A percentile compares a stretch with the other conserved stretches of the same genome.
Conservation (phyloP, 768 basidiomycete genomes). For the Leccinum subgranulosum region DNA sequence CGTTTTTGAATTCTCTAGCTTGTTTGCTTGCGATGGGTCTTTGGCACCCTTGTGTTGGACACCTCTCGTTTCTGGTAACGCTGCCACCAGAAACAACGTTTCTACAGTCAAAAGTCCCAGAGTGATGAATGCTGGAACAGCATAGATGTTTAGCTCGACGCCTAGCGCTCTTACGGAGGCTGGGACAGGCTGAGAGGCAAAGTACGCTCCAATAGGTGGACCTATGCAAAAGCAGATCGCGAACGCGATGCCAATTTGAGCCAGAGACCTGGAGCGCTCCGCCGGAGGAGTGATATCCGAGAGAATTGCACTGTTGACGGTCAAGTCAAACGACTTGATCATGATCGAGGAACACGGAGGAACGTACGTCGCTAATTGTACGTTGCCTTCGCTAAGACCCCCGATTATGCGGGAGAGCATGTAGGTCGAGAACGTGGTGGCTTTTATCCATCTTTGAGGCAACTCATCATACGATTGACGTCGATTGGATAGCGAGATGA, state of each 20-base stretch:
- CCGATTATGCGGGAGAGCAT: slow-evolving; percentile 88
- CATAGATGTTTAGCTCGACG: slow-evolving; percentile 81
- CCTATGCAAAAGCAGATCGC: slow-evolving; percentile 92
- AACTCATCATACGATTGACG: background rate
- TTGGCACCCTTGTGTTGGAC: slow-evolving; percentile 25
- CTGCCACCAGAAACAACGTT: slow-evolving; percentile 69
- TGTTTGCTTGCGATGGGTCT: slow-evolving; percentile 20
- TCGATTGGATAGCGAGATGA: slow-evolving; percentile 8
- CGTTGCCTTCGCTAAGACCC: slow-evolving; percentile 95
- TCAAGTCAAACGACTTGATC: background rate
- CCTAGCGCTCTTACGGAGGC: slow-evolving; percentile 52
- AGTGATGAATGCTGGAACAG: slow-evolving; percentile 82
- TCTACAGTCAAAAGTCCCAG: slow-evolving; percentile 74
- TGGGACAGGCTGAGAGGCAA: slow-evolving; percentile 82
- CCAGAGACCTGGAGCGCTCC: slow-evolving; percentile 80
- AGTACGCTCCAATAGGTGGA: slow-evolving; percentile 94
- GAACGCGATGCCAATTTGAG: slow-evolving; percentile 94
- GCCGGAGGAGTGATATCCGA: slow-evolving; percentile 83
- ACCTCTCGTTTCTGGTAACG: slow-evolving; percentile 84
- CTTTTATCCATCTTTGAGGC: slow-evolving; percentile 73
- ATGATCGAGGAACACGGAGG: background rate
- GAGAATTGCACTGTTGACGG: slow-evolving; percentile 71
- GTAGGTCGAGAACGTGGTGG: slow-evolving; percentile 87
- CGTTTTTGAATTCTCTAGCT: slow-evolving; percentile 9
- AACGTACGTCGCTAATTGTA: slow-evolving; percentile 89